Evolutionary conservation across 2,329 filamentous ascomycete species (phyloP).

Genomic region (Colletotrichum sp.): DNA sequence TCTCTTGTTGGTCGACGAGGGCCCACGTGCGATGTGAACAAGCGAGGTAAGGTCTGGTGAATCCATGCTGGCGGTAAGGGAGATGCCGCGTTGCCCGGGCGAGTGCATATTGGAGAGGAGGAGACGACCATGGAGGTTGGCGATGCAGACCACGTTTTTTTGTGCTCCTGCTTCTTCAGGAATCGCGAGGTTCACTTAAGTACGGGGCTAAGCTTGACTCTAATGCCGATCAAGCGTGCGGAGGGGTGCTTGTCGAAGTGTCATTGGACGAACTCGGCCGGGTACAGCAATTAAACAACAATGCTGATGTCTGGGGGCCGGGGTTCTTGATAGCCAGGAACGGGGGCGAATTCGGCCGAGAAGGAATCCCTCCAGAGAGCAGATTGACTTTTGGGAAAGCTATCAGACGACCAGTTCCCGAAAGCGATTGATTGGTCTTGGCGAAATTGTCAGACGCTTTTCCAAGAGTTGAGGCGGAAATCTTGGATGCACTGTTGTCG

Average conservation of each 20-base stretch:
- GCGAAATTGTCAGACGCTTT: not conserved
- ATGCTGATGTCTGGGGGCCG: not conserved
- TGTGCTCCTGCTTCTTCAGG: slow-evolving; percentile 16
- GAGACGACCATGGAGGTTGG: not conserved
- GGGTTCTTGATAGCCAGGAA: not conserved
- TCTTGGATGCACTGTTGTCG: not conserved
- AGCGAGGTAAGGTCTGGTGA: not conserved
- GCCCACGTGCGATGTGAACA: not conserved
- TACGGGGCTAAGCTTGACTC: not conserved
- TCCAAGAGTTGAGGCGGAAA: slow-evolving; percentile 1
- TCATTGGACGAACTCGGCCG: not conserved
- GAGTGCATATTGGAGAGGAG: not conserved
- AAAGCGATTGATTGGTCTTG: not conserved
- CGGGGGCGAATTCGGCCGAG: not conserved
- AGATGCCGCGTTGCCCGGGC: not conserved
- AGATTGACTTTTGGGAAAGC: not conserved
- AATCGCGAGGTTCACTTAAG: slow-evolving; percentile 4
- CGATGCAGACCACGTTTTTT: not conserved
- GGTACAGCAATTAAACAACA: not conserved
- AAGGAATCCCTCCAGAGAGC: not conserved
- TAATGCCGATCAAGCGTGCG: not conserved
- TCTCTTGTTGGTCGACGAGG: not conserved
- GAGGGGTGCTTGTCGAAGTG: not conserved
- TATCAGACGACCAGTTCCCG: not conserved
- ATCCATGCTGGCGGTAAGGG: not conserved